Evolutionary conservation across 495 filamentous ascomycete species (phyloP).

Genomic region (Aspergillus cavernicola): DNA sequence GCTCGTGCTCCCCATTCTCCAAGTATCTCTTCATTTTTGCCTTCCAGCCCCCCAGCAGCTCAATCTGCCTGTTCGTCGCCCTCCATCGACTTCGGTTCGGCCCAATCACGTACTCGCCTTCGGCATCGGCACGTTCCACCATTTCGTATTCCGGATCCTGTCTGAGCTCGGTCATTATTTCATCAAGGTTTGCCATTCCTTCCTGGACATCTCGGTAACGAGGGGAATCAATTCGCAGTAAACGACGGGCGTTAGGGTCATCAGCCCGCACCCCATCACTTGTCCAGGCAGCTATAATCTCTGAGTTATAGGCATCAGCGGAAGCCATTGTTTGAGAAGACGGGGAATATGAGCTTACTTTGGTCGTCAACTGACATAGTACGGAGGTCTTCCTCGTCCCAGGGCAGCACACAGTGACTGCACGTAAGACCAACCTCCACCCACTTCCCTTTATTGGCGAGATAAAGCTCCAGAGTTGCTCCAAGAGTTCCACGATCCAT

Average conservation of each 20-base stretch:
- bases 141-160: too few relatives aligned
- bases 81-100: too few relatives aligned
- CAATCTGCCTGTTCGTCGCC: too few relatives aligned
- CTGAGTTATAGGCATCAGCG: background rate
- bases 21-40: too few relatives aligned
- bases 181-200: too few relatives aligned
- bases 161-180: too few relatives aligned
- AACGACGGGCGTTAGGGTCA: too few relatives aligned
- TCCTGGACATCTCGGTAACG: too few relatives aligned
- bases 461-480: background rate
- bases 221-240: too few relatives aligned
- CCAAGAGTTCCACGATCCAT: background rate
- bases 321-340: background rate
- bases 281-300: background rate
- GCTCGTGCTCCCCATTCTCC: background rate
- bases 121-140: too few relatives aligned
- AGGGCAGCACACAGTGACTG: background rate
- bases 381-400: background rate
- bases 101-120: too few relatives aligned
- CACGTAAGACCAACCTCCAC: constrained; percentile 5
- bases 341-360: background rate
- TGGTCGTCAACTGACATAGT: background rate
- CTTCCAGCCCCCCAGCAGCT: too few relatives aligned
- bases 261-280: background rate
- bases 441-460: background rate